These are phyloP conservation scores for Saururus chinensis DNA, from an alignment of 164 flowering plant species.

Conservation along the genomic window DNA sequence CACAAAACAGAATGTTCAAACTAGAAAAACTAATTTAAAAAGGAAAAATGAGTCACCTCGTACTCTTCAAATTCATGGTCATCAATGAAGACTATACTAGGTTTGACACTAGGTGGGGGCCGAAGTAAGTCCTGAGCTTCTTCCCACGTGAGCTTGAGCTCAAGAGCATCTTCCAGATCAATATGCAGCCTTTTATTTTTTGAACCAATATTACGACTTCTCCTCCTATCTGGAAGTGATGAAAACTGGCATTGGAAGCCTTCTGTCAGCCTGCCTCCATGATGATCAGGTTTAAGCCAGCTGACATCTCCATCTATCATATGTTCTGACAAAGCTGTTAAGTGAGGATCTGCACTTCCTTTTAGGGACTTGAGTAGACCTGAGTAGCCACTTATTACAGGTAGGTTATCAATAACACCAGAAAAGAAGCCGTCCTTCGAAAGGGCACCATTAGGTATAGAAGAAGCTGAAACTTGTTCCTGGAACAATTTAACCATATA, in stretches of 20 bases:
- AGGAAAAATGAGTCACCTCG: slow-evolving; percentile 32
- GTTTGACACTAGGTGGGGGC: slow-evolving; percentile 65
- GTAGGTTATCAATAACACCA: slow-evolving; percentile 53
- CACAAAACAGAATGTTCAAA: too few relatives aligned
- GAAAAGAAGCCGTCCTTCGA: slow-evolving; percentile 43
- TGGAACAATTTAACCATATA: slow-evolving; percentile 13
- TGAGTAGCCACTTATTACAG: slow-evolving; percentile 46
- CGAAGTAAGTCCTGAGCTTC: slow-evolving; percentile 95
- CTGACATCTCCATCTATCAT: slow-evolving; percentile 32
- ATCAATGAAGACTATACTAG: slow-evolving; percentile 48
- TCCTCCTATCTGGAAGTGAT: slow-evolving; percentile 44
- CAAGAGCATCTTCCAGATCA: slow-evolving; percentile 72
- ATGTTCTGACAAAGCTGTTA: slow-evolving; percentile 39
- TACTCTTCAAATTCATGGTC: slow-evolving; percentile 76
- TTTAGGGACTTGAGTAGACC: slow-evolving; percentile 63
- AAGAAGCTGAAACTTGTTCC: slow-evolving; percentile 37
- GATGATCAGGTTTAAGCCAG: slow-evolving; percentile 39
- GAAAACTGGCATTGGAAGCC: slow-evolving; percentile 24
- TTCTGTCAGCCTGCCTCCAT: slow-evolving; percentile 30
- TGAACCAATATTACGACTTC: slow-evolving; percentile 60
- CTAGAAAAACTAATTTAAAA: background rate
- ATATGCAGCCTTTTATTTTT: slow-evolving; percentile 80
- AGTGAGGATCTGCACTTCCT: slow-evolving; percentile 49
- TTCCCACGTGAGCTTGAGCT: slow-evolving; percentile 88
- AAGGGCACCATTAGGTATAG: slow-evolving; percentile 35